Conservation (phyloP, 1,139 yeast genomes). For the Casaregolazyma suthepensis region DNA sequence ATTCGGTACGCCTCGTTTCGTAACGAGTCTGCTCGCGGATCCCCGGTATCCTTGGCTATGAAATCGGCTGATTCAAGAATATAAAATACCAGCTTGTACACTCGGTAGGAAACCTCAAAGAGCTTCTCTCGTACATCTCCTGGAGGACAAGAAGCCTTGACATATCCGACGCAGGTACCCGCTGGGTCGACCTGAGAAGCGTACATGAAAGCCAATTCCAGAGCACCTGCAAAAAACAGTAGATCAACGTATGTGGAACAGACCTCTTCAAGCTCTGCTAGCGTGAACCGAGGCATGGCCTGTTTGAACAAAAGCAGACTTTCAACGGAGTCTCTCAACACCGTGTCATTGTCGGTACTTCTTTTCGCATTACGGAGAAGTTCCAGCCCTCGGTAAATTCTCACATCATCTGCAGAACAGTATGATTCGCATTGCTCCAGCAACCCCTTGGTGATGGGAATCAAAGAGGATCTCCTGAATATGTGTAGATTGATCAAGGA, state of each 20-base stretch:
- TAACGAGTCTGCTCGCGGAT: conserved; percentile 29
- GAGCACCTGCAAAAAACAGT: conserved; percentile 78
- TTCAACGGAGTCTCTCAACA: conserved; percentile 61
- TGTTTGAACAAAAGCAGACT: conserved; percentile 73
- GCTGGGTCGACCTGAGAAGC: conserved; percentile 64
- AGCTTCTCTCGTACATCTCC: conserved; percentile 43
- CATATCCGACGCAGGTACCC: conserved; percentile 49
- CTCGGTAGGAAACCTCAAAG: conserved; percentile 46
- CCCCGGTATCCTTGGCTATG: conserved; percentile 37
- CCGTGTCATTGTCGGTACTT: conserved; percentile 68
- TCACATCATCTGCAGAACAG: conserved; percentile 89
- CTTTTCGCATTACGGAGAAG: conserved; percentile 82
- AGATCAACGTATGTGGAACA: conserved; percentile 70
- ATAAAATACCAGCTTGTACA: conserved; percentile 69
- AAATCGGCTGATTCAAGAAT: conserved; percentile 68
- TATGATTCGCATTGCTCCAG: conserved; percentile 94
- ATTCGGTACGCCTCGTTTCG: conserved; percentile 70
- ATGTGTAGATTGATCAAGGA: conserved; percentile 85
- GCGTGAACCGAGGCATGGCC: conserved; percentile 69
- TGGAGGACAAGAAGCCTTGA: conserved; percentile 42
- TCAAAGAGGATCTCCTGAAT: conserved; percentile 89
- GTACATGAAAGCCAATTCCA: conserved; percentile 71
- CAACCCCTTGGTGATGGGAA: conserved; percentile 75
- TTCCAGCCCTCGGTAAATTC: conserved; percentile 91
- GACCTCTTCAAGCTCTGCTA: conserved; percentile 79